phyloP scores from a whole-genome alignment of 306 rosid genomes.

The Ziziphus jujuba region DNA sequence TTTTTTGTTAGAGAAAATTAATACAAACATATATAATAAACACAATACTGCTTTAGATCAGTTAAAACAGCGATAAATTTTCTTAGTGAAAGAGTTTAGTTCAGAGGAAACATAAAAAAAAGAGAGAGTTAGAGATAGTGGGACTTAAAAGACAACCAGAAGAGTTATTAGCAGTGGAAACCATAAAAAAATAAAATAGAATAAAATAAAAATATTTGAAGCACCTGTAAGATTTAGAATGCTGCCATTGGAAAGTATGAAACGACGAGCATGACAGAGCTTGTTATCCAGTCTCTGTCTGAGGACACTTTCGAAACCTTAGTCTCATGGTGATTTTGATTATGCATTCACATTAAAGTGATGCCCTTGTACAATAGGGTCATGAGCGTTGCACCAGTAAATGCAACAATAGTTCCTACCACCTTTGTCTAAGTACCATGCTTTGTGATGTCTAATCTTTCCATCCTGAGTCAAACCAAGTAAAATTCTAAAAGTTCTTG shows the following conservation, averaged over 20 bases:
- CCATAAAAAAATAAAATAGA: background rate
- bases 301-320: background rate
- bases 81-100: too few relatives aligned
- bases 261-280: constrained; percentile 16
- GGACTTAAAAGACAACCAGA: too few relatives aligned
- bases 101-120: too few relatives aligned
- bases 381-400: constrained; percentile 23
- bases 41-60: too few relatives aligned
- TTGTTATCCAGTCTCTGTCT: constrained; percentile 18
- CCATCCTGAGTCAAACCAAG: constrained; percentile 9
- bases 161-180: background rate
- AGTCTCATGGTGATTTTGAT: background rate
- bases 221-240: constrained; percentile 23
- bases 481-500: background rate
- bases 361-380: constrained; percentile 30
- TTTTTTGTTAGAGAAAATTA: too few relatives aligned
- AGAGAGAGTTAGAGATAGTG: too few relatives aligned
- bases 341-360: background rate
- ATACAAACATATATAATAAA: too few relatives aligned
- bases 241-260: constrained; percentile 4
- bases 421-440: constrained; percentile 18
- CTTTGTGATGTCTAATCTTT: constrained; percentile 5
- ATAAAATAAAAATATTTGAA: background rate
- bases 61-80: too few relatives aligned
- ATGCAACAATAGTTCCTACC: constrained; percentile 20